phyloP scores from a whole-genome alignment of 2,329 filamentous ascomycete species.

The Claviceps paspali region DNA sequence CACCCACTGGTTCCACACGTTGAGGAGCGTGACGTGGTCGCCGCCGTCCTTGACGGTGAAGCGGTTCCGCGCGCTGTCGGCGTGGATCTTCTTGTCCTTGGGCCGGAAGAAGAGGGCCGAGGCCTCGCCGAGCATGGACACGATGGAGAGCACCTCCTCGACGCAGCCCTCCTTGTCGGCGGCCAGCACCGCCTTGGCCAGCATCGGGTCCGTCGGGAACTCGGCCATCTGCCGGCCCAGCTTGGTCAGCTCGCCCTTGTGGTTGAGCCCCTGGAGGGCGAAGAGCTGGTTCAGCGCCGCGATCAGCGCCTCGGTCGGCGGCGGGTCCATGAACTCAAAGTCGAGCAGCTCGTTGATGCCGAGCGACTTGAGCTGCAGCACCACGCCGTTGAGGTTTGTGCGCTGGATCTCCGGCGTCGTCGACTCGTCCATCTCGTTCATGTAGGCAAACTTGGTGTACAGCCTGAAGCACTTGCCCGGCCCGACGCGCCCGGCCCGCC shows the following conservation, averaged over 20 bases:
- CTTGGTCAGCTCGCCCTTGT: slow-evolving; percentile 77
- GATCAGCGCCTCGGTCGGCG: slow-evolving; percentile 78
- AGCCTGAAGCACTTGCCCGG: slow-evolving; percentile 87
- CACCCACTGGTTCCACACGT: slow-evolving; percentile 92
- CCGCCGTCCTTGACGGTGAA: slow-evolving; percentile 87
- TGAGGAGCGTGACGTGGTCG: slow-evolving; percentile 75
- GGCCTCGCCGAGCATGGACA: slow-evolving; percentile 86
- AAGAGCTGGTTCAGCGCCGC: slow-evolving; percentile 82
- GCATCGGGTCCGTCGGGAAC: slow-evolving; percentile 83
- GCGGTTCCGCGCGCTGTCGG: slow-evolving; percentile 73
- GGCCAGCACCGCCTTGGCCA: slow-evolving; percentile 76
- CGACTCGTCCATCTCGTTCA: slow-evolving; percentile 87
- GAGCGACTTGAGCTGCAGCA: slow-evolving; percentile 74
- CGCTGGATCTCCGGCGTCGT: slow-evolving; percentile 89
- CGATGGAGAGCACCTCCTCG: slow-evolving; percentile 80
- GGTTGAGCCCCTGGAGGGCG: slow-evolving; percentile 75
- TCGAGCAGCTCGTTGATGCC: slow-evolving; percentile 86
- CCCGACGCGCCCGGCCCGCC: slow-evolving; percentile 80
- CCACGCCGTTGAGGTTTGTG: slow-evolving; percentile 71
- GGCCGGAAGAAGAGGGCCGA: slow-evolving; percentile 85
- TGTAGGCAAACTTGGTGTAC: slow-evolving; percentile 86
- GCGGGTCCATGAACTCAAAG: slow-evolving; percentile 94
- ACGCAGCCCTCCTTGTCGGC: slow-evolving; percentile 86
- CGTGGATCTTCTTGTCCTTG: slow-evolving; percentile 94
- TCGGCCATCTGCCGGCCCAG: slow-evolving; percentile 89